A percentile compares a stretch with the other conserved stretches of the same genome.
These are phyloP conservation scores for Monosporascus sp. DNA, from an alignment of 2,329 filamentous ascomycete species.

Conservation along the genomic window DNA sequence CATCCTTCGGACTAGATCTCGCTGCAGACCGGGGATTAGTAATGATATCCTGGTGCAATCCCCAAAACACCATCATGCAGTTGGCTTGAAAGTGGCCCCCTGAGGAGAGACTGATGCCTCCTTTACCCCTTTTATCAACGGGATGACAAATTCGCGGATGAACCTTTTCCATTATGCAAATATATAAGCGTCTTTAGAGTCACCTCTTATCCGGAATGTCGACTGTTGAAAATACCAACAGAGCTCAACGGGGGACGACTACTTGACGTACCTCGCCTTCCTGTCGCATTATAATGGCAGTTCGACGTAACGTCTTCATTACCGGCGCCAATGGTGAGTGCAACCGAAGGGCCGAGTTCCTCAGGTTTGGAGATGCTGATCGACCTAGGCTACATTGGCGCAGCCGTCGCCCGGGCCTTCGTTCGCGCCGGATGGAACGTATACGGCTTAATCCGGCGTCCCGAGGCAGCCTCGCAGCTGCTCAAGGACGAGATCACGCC, in stretches of 20 bases:
- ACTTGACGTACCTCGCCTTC: neutral
- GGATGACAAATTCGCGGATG: neutral
- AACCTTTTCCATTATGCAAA: neutral
- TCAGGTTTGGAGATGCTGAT: neutral
- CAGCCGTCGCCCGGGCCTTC: slow-evolving; percentile 39
- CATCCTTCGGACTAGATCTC: neutral
- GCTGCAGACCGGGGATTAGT: neutral
- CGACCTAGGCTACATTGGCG: slow-evolving; percentile 36
- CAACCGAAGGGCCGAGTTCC: neutral
- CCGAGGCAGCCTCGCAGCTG: slow-evolving; percentile 24
- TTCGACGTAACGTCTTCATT: slow-evolving; percentile 31
- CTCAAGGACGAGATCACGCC: slow-evolving; percentile 33
- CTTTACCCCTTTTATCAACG: neutral
- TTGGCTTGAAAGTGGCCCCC: neutral
- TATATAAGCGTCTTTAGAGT: neutral
- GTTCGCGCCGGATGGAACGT: slow-evolving; percentile 38
- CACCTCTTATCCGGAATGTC: neutral
- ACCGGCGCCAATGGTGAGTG: slow-evolving; percentile 37
- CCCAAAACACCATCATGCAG: neutral
- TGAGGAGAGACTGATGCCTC: neutral
- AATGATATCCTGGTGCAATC: neutral
- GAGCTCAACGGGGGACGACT: too few relatives aligned
- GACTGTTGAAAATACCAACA: neutral
- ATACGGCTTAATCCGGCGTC: slow-evolving; percentile 38
- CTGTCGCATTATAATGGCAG: neutral